These are phyloP conservation scores for Aspergillus neotritici DNA, from an alignment of 2,329 filamentous ascomycete genomes.

Conservation along the genomic window DNA sequence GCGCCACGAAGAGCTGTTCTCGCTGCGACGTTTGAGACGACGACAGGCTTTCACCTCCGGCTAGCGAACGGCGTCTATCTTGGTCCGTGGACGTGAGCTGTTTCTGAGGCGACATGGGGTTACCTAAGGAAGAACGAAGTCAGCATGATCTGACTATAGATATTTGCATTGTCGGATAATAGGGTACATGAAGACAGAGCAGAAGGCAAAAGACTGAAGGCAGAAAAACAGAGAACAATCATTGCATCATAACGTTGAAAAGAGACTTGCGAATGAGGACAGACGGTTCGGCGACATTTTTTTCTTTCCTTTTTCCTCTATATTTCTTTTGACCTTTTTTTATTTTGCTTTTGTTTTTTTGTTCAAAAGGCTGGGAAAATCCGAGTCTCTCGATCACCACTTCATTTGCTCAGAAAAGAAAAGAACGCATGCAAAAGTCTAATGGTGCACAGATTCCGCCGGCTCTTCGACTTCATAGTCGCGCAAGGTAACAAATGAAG, in stretches of 20 bases:
- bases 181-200: slow-evolving; percentile 12
- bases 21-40: slow-evolving; percentile 19
- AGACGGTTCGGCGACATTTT: background rate
- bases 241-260: too few relatives aligned
- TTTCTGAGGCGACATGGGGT: slow-evolving; percentile 16
- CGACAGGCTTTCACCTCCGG: slow-evolving; percentile 18
- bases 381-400: too few relatives aligned
- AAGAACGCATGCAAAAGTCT: slow-evolving; percentile 10
- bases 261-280: background rate
- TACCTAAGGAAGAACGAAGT: slow-evolving; percentile 31
- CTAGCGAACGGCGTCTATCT: slow-evolving; percentile 22
- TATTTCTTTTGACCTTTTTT: too few relatives aligned
- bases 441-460: slow-evolving; percentile 8
- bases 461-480: slow-evolving; percentile 38
- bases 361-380: too few relatives aligned
- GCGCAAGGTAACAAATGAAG: slow-evolving; percentile 23
- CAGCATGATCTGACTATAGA: slow-evolving; percentile 29
- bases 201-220: slow-evolving; percentile 1
- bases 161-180: slow-evolving; percentile 8
- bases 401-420: background rate
- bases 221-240: background rate
- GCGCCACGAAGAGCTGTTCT: slow-evolving; percentile 41
- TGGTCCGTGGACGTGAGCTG: slow-evolving; percentile 21
- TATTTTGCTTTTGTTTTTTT: too few relatives aligned
- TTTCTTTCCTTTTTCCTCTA: too few relatives aligned